Evolutionary conservation across 1,284 basidiomycete species (phyloP), one percentile per base, ranked within the genome.

Genomic region (Leccinum griseonigrum): DNA sequence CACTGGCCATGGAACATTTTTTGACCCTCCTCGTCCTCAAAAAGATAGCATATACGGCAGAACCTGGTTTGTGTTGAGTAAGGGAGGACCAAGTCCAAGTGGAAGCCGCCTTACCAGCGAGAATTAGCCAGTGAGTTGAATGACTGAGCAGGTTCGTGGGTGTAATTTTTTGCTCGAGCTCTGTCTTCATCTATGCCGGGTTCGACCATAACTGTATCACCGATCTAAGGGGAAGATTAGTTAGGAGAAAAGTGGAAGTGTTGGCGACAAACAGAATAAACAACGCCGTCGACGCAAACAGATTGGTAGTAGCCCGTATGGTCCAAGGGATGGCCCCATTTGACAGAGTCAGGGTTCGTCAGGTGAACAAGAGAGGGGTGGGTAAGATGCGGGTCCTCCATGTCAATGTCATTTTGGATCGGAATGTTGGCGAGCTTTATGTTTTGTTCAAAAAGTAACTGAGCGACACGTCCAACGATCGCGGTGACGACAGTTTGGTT

Each of bases 1-100:
- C 88, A 90, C 60, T 86, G 84, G 0, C 78, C 85, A 71, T 90
- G 88, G 61, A 87, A 85, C 70, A 77, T 78, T 66, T 83, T 83
- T 60, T 66, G 64, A 54, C 71, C 75, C 5, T 57, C 66, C 32
- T 71, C 56, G 29, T 72, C 65, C 56, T 86, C 81, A 62, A 79
- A 86, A 62, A 90, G 81, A 66, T 86, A 88, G 8, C 77, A 78
- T 55, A 90, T 86, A 31, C 77, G 77, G 58, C 81, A 83, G 67
- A 90, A 90, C 87, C 87, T 90, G 54, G 6, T 36, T 2, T 34
- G 13, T 13, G 32, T 10, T 62, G 11, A 60, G 38, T 18, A 29
- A 14, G 50, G 4, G n/a, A 52, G 16, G 40, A 18, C 11, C 10
- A 10, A 43, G 43, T 58, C 31, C 11, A 54, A 52, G 26, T 38